These are phyloP conservation scores for Cornus florida DNA, from an alignment of 148 eudicot species.

Conservation along the genomic window DNA sequence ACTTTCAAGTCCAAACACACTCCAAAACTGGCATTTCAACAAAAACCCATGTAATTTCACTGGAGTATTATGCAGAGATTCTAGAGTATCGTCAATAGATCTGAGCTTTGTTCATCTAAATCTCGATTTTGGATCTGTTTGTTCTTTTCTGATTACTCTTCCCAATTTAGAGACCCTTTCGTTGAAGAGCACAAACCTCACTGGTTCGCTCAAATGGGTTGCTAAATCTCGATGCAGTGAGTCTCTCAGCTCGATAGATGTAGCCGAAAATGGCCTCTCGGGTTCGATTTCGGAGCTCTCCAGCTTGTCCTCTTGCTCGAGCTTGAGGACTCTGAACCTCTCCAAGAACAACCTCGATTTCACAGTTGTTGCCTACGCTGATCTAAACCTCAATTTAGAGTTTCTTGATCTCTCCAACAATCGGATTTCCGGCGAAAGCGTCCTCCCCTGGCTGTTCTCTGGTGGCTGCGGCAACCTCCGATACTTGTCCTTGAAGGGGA, in stretches of 20 bases:
- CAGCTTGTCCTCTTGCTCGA: conserved; percentile 39
- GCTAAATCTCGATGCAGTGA: conserved; percentile 27
- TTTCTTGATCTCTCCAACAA: conserved; percentile 68
- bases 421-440: conserved; percentile 38
- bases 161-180: conserved; percentile 37
- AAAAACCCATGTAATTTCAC: conserved; percentile 57
- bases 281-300: conserved; percentile 48
- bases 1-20: conserved; percentile 42
- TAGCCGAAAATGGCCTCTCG: conserved; percentile 56
- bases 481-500: conserved; percentile 50
- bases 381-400: conserved; percentile 26
- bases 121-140: conserved; percentile 35
- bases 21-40: conserved; percentile 47
- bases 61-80: too few relatives aligned
- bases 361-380: conserved; percentile 3
- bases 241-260: conserved; percentile 40
- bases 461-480: conserved; percentile 39
- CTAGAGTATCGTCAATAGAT: too few relatives aligned
- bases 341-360: conserved; percentile 58
- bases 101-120: too few relatives aligned
- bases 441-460: conserved; percentile 55
- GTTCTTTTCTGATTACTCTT: conserved; percentile 40
- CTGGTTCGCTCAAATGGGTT: conserved; percentile 44
- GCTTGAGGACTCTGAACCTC: conserved; percentile 49
- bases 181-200: conserved; percentile 44